phyloP scores from a whole-genome alignment of 768 basidiomycete species.

The Ephemerocybe angulata region DNA sequence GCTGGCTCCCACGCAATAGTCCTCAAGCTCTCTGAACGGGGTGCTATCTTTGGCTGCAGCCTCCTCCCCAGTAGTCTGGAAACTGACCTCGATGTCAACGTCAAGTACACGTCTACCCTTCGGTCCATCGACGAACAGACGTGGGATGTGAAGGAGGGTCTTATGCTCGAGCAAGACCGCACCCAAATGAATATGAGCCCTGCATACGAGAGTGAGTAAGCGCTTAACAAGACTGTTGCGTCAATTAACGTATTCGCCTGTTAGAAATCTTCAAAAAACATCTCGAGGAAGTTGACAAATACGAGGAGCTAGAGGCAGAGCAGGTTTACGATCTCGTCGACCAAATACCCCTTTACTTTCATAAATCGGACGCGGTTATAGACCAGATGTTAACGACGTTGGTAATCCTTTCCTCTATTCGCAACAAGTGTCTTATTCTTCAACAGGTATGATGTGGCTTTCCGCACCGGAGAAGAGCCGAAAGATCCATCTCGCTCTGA shows the following conservation, averaged over 20 bases:
- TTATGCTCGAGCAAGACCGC: constrained; percentile 42
- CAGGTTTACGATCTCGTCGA: constrained; percentile 49
- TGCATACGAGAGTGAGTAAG: constrained; percentile 52
- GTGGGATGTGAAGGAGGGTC: constrained; percentile 36
- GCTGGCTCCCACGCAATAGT: constrained; percentile 17
- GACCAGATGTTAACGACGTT: constrained; percentile 65
- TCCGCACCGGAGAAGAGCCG: constrained; percentile 51
- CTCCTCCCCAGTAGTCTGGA: constrained; percentile 37
- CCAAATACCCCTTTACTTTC: constrained; percentile 54
- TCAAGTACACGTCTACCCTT: background rate
- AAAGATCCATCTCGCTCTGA: constrained; percentile 41
- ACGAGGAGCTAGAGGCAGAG: constrained; percentile 35
- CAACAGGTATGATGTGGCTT: constrained; percentile 61
- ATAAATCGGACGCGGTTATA: constrained; percentile 40
- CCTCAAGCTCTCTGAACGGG: constrained; percentile 46
- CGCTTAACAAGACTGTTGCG: background rate
- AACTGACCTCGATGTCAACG: constrained; percentile 24
- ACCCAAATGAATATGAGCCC: constrained; percentile 46
- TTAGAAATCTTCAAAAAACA: constrained; percentile 39
- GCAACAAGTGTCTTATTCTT: constrained; percentile 5
- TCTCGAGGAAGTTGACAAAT: constrained; percentile 20
- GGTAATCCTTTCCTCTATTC: constrained; percentile 12
- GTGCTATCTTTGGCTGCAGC: constrained; percentile 40
- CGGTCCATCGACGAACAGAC: constrained; percentile 13
- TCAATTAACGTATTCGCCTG: background rate